Conservation (phyloP, 805 yeast genomes). For the Saccharomyces eubayanus region DNA sequence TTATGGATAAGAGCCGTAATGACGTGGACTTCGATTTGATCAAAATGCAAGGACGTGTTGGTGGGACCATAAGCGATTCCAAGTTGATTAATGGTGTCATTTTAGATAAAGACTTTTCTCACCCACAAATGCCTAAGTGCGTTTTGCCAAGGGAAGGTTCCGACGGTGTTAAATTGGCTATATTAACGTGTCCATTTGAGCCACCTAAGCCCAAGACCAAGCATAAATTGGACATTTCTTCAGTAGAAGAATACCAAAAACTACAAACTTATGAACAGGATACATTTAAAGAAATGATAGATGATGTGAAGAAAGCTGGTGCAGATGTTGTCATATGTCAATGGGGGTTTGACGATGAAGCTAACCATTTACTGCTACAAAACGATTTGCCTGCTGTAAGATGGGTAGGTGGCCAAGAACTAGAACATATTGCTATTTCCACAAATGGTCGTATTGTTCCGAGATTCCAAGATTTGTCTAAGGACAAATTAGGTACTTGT, state of each 20-base stretch:
- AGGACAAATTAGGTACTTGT: conserved; percentile 80
- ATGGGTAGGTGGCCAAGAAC: conserved; percentile 98
- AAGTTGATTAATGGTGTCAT: conserved; percentile 82
- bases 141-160: conserved; percentile 35
- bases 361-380: conserved; percentile 82
- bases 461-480: conserved; percentile 81
- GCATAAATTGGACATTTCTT: conserved; percentile 86
- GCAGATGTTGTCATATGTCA: conserved; percentile 96
- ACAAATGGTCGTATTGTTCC: conserved; percentile 97
- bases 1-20: conserved; percentile 83
- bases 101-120: conserved; percentile 92
- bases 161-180: conserved; percentile 77
- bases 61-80: conserved; percentile 87
- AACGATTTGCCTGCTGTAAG: conserved; percentile 91
- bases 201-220: conserved; percentile 99
- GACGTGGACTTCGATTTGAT: conserved; percentile 97
- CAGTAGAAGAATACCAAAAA: conserved; percentile 88
- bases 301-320: conserved; percentile 76
- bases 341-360: conserved; percentile 99
- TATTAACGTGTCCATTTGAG: conserved; percentile 96
- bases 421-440: conserved; percentile 93
- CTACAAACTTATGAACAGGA: conserved; percentile 88
- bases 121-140: conserved; percentile 92
- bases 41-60: conserved; percentile 90
- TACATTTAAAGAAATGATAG: conserved; percentile 85